phyloP scores from a whole-genome alignment of 148 eudicot genomes.

The Nyssa sinensis region DNA sequence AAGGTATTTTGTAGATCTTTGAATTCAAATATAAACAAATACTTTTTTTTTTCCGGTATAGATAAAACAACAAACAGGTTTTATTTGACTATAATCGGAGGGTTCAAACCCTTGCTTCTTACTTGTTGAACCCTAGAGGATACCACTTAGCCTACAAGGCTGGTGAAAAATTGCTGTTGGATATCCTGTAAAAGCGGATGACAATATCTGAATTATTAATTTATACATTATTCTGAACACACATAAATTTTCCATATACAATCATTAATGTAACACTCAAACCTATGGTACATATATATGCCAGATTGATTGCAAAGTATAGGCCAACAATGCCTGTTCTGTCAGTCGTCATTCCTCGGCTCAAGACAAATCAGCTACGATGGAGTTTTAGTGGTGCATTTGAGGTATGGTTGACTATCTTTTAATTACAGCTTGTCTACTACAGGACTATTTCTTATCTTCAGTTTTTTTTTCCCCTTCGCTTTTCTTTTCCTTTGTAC shows the following conservation, averaged over 20 bases:
- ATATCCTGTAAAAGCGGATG: neutral
- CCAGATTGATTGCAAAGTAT: conserved; percentile 95
- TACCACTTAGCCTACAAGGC: too few species aligned
- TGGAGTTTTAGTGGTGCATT: conserved; percentile 96
- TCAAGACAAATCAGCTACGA: conserved; percentile 76
- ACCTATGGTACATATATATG: conserved; percentile 6
- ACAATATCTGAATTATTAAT: neutral
- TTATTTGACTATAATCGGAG: too few species aligned
- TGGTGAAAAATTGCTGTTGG: too few species aligned
- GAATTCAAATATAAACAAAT: neutral
- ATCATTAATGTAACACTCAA: conserved; percentile 1
- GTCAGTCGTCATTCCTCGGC: conserved; percentile 90
- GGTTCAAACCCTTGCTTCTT: neutral
- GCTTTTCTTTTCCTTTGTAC: neutral
- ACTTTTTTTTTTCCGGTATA: neutral
- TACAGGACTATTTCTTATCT: neutral
- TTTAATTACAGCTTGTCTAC: neutral
- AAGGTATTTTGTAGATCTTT: conserved; percentile 43
- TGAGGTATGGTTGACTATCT: conserved; percentile 56
- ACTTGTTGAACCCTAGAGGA: neutral
- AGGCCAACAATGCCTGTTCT: conserved; percentile 96
- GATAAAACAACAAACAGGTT: too few species aligned
- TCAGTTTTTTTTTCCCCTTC: neutral
- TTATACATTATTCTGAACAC: neutral
- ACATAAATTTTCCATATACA: neutral